A percentile compares a stretch with the other conserved stretches of the same genome.
These are phyloP conservation scores for Diaporthe eres DNA, from an alignment of 2,329 filamentous ascomycete species.

Conservation along the genomic window DNA sequence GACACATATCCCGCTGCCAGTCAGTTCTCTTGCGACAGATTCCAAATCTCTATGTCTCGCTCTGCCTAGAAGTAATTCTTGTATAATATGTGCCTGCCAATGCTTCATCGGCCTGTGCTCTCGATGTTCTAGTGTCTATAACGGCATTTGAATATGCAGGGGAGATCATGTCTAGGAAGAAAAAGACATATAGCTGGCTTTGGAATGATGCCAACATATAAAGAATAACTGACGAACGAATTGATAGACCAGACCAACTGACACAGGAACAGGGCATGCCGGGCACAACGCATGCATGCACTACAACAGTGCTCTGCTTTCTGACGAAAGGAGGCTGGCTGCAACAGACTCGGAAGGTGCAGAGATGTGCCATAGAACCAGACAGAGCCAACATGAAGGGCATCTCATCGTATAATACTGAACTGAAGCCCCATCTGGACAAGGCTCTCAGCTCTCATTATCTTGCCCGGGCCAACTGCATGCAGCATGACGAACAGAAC, in stretches of 20 bases:
- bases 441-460: not conserved
- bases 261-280: not conserved
- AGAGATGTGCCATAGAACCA: not conserved
- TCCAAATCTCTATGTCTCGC: not conserved
- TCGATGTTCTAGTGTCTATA: slow-evolving; percentile 24
- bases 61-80: not conserved
- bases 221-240: not conserved
- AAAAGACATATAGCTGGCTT: not conserved
- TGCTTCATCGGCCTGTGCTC: not conserved
- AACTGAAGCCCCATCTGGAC: not conserved
- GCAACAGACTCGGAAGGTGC: not conserved
- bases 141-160: not conserved
- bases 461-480: not conserved
- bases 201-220: not conserved
- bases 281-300: not conserved
- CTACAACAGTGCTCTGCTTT: not conserved
- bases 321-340: not conserved
- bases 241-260: not conserved
- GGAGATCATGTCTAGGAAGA: not conserved
- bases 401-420: not conserved
- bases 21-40: not conserved
- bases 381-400: not conserved
- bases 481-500: slow-evolving; percentile 12
- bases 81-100: not conserved
- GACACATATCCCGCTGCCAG: slow-evolving; percentile 20